Percentiles rank a stretch among this genome's conserved stretches.
These are phyloP conservation scores for Mrakia hoshinonis DNA, from an alignment of 768 basidiomycete genomes.

Conservation along the genomic window DNA sequence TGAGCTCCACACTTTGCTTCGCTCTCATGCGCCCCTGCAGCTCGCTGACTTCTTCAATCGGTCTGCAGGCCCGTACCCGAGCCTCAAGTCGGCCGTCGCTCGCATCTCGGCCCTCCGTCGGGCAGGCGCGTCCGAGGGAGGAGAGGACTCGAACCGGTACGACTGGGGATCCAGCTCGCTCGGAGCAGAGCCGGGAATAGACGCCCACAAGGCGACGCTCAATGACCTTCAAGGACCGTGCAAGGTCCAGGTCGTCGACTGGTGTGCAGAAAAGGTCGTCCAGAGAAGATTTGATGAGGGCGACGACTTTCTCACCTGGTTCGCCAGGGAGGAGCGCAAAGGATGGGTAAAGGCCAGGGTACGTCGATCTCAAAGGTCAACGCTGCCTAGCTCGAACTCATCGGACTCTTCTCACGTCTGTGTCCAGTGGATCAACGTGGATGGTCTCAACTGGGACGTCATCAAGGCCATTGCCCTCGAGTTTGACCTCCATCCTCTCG, in stretches of 20 bases:
- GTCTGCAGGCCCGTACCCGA: not conserved
- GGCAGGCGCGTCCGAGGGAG: not conserved
- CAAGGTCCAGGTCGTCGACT: conserved; percentile 20
- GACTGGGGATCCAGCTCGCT: not conserved
- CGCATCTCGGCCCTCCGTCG: not conserved
- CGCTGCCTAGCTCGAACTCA: no score
- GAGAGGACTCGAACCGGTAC: not conserved
- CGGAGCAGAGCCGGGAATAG: conserved; percentile 19
- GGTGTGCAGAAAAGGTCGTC: conserved; percentile 9
- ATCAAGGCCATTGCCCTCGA: conserved; percentile 16
- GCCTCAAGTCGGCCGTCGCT: not conserved
- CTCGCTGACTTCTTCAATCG: no score
- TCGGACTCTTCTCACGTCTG: no score
- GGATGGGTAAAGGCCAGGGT: conserved; percentile 18
- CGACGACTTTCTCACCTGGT: conserved; percentile 20
- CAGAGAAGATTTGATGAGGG: conserved; percentile 12
- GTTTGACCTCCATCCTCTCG: conserved; percentile 25
- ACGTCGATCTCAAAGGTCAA: no score
- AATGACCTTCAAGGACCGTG: not conserved
- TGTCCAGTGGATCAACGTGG: conserved; percentile 25
- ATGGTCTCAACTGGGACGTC: conserved; percentile 27
- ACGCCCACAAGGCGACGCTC: conserved; percentile 5
- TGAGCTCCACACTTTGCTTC: no score
- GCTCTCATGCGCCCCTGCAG: no score
- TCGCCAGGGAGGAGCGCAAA: not conserved